A percentile compares a stretch with the other conserved stretches of the same genome.
phyloP scores from a whole-genome alignment of 129 eudicot species.

The Tanacetum coccineum region DNA sequence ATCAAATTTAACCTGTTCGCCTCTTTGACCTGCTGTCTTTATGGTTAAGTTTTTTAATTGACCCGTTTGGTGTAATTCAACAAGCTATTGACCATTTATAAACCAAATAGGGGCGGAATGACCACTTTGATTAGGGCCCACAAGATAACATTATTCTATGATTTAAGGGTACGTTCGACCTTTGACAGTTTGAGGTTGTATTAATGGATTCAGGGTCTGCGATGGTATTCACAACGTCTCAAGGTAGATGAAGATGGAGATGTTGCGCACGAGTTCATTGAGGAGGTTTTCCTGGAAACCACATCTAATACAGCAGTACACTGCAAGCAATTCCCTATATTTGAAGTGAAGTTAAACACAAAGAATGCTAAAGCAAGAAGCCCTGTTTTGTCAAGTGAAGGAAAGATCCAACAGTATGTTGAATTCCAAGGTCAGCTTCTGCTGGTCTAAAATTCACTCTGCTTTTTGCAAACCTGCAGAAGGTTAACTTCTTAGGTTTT shows the following conservation, averaged over 20 bases:
- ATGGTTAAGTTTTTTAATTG: too few relatives aligned
- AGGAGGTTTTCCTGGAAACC: constrained; percentile 45
- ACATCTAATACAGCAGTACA: constrained; percentile 29
- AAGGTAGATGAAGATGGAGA: constrained; percentile 96
- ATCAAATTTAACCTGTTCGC: too few relatives aligned
- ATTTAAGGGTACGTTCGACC: constrained; percentile 4
- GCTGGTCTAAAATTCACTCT: neutral
- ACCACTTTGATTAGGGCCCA: too few relatives aligned
- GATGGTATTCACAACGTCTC: constrained; percentile 72
- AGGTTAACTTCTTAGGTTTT: constrained; percentile 5
- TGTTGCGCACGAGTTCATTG: constrained; percentile 87
- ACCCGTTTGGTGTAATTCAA: too few relatives aligned
- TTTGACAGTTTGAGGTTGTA: constrained; percentile 2
- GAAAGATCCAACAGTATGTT: constrained; percentile 56
- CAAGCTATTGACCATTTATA: too few relatives aligned
- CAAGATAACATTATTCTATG: neutral
- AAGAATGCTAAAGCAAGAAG: constrained; percentile 59
- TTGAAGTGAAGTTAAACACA: constrained; percentile 54
- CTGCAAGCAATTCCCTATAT: constrained; percentile 39
- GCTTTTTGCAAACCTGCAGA: constrained; percentile 4
- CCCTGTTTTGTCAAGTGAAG: constrained; percentile 45
- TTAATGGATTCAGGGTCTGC: constrained; percentile 52
- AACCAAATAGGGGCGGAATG: too few relatives aligned
- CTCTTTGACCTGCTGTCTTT: too few relatives aligned
- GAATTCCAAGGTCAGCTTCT: constrained; percentile 49